Conservation (phyloP, 73 alveolate genomes). For the Paramecium sonneborni region DNA sequence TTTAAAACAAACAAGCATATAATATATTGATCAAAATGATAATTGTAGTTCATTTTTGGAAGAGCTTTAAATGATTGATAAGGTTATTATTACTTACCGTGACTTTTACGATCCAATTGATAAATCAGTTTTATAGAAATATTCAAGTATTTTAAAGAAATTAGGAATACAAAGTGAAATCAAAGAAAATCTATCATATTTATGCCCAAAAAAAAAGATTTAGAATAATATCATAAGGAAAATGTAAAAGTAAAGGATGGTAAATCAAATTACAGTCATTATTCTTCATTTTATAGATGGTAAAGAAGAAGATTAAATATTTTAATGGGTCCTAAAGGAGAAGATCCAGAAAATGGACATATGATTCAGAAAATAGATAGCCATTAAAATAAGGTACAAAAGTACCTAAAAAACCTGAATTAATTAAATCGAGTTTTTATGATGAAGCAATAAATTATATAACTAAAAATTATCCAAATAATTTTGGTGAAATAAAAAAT, state of each 20-base stretch:
- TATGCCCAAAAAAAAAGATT: not conserved
- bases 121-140: not conserved
- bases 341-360: slow-evolving; percentile 20
- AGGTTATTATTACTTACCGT: not conserved
- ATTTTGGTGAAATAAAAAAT: not conserved
- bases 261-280: not conserved
- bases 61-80: not conserved
- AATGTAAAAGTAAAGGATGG: not conserved
- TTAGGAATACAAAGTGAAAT: not conserved
- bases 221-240: not conserved
- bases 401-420: not conserved
- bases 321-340: not conserved
- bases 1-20: not conserved
- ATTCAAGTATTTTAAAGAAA: not conserved
- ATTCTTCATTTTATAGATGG: slow-evolving; percentile 27
- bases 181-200: not conserved
- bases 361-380: not conserved
- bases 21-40: not conserved
- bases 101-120: slow-evolving; percentile 6
- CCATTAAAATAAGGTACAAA: not conserved
- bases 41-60: not conserved
- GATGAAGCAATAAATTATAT: not conserved
- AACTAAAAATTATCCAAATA: not conserved
- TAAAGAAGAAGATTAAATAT: slow-evolving; percentile 26
- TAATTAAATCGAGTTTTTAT: not conserved